Percentiles rank a stretch among this genome's conserved stretches.
Evolutionary conservation across 2,329 filamentous ascomycete species (phyloP).

Genomic region (Phyllosticta citribraziliensis): DNA sequence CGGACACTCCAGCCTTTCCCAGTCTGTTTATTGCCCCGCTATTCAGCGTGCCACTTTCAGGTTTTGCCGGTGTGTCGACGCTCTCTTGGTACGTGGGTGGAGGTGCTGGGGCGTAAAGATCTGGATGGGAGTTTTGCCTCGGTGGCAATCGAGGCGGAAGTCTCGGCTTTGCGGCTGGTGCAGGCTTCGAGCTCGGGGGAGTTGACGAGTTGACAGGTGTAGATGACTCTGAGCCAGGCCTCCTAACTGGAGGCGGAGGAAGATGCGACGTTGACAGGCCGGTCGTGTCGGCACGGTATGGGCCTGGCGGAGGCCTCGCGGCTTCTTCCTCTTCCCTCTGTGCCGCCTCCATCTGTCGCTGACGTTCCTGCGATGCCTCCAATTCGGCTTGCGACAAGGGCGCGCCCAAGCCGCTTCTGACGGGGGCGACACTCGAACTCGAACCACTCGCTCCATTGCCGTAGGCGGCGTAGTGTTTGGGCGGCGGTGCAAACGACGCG

Average conservation of each 20-base stretch:
- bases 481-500: slow-evolving; percentile 67
- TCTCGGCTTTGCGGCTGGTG: neutral
- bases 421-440: neutral
- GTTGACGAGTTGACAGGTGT: slow-evolving; percentile 14
- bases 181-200: slow-evolving; percentile 38
- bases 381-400: slow-evolving; percentile 32
- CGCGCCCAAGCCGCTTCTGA: slow-evolving; percentile 23
- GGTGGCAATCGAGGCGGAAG: slow-evolving; percentile 61
- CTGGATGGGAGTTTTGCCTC: slow-evolving; percentile 47
- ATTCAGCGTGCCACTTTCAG: slow-evolving; percentile 37
- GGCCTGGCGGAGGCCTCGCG: slow-evolving; percentile 43
- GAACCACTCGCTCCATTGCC: slow-evolving; percentile 1
- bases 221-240: slow-evolving; percentile 20
- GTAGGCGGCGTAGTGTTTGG: slow-evolving; percentile 42
- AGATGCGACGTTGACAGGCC: slow-evolving; percentile 59
- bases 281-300: slow-evolving; percentile 61
- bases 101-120: slow-evolving; percentile 34
- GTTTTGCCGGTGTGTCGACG: slow-evolving; percentile 19
- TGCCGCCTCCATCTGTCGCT: slow-evolving; percentile 25
- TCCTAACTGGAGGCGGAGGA: slow-evolving; percentile 58
- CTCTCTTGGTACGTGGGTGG: slow-evolving; percentile 41
- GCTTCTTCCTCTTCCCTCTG: slow-evolving; percentile 27
- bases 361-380: slow-evolving; percentile 18
- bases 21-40: slow-evolving; percentile 56
- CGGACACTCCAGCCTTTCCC: slow-evolving; percentile 63